A percentile compares a stretch with the other conserved stretches of the same genome.
Conservation (phyloP, 2,329 filamentous ascomycete species). For the Trichophyton equinum region DNA sequence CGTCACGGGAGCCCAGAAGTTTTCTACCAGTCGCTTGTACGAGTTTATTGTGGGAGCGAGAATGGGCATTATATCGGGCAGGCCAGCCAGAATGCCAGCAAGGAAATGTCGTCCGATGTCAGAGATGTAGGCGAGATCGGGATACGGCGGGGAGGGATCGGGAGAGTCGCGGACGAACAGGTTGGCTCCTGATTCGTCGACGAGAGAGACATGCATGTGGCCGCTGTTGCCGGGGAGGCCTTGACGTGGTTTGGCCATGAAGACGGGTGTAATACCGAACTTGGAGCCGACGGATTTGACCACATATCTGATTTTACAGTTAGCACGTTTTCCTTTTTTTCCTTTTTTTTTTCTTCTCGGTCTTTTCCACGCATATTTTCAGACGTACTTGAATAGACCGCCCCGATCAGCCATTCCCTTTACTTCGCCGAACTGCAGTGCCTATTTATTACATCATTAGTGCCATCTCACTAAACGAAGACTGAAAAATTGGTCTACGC, state of each 20-base stretch:
- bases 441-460: conserved; percentile 27
- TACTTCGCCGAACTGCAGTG: conserved; percentile 81
- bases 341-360: neutral
- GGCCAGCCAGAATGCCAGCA: conserved; percentile 73
- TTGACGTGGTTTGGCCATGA: conserved; percentile 94
- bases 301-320: conserved; percentile 45
- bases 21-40: conserved; percentile 95
- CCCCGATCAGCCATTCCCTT: conserved; percentile 84
- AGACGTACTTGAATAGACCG: conserved; percentile 68
- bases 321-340: neutral
- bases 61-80: conserved; percentile 91
- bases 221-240: conserved; percentile 89
- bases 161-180: conserved; percentile 61
- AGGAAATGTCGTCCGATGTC: conserved; percentile 88
- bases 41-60: conserved; percentile 92
- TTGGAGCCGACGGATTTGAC: conserved; percentile 80
- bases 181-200: conserved; percentile 69
- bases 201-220: conserved; percentile 86
- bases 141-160: conserved; percentile 59
- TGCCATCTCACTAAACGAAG: neutral
- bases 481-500: conserved; percentile 16
- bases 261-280: conserved; percentile 87
- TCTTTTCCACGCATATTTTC: neutral
- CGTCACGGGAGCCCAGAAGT: conserved; percentile 97
- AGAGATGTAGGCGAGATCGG: conserved; percentile 67